Base-by-base conservation (phyloP, 73 alveolate genomes). In the Paramecium caudatum region DNA sequence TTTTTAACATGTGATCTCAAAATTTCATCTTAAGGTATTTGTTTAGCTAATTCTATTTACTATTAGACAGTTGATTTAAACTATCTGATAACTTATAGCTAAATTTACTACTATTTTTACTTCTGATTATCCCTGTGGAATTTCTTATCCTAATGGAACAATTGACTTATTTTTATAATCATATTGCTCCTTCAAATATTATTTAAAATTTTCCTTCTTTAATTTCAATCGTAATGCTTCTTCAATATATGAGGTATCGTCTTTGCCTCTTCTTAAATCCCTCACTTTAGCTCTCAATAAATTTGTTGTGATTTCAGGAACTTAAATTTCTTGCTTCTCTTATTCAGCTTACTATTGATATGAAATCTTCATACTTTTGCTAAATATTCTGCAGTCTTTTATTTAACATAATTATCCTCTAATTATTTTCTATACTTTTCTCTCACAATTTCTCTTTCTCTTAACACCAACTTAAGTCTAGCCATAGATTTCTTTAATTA, bases 371-470 rank as follows among this genome's bases (percentile, higher is more conserved):
- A 6, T 86, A 62, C 68, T 65, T 30, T 16, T 25, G 47, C 47
- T 13, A 65, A 36, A 65, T 74, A 74, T 65, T 91, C 93, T 21
- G 21, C 85, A 39, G 90, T 93, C 91, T 95, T 84, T 62, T 63
- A 48, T 61, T 47, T 45, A 36, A 95, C 91, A 61, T 95, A 95
- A 61, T 95, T 93, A 48, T 93, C 95, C 49, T 95, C 98, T 23
- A 95, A 81, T 17, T 61, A 50, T 82, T 45, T 91, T 84, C 98
- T 70, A 81, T 95, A 95, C 21, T 85, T 88, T 27, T 74, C 41
- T 86, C 96, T 95, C 6, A 95, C 48, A 63, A 33, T 91, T 82
- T 86, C 94, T 61, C 98, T 93, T 83, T 95, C 98, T 34, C 91
- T 87, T 9, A 95, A 95, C 12, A 95, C 94, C 10, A 96, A 81